Evolutionary conservation across 2,329 filamentous ascomycete species (phyloP), one percentile per base, ranked within the genome.

Genomic region (Metarhizium brunneum): DNA sequence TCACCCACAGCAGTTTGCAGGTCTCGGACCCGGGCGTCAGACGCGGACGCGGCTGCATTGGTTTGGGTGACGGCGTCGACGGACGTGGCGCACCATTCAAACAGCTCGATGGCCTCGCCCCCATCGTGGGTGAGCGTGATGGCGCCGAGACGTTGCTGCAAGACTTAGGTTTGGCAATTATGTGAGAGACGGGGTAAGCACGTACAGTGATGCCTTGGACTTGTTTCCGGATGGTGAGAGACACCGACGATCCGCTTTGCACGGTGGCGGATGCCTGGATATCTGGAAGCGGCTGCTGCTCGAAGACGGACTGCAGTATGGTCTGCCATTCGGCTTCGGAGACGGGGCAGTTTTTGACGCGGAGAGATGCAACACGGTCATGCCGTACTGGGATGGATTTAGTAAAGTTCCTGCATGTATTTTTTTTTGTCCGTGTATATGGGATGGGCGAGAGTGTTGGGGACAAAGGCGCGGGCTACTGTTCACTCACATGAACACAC

Each of bases 21-120:
- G 30, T 75, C 72, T 16, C 67, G 61, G 54, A 70, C 68, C 63
- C 73, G 71, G 53, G 68, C 69, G 55, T 71, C 75, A 54, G 76
- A 69, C 13, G 70, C 63, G 2, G 66, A 70, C 13, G 80, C 67
- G 16, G 76, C 71, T 47, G 73, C 66, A 50, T 75, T 72, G 40
- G 77, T 75, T 32, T 70, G 69, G 20, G 68, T 65, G 50, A 79
- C 73, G 18, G 76, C 72, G 55, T 78, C 71, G 10, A 81, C 76
- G 5, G 84, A 81, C 20, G 75, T 72, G 47, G 78, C 79, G 57
- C 85, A 87, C 88, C 88, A 92, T 55, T 87, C 82, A 58, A 87
- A 86, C 4, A 85, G 72, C 54, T 83, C 79, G 58, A 89, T 78
- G 58, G 80, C 79, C 57, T 83, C 79, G 47, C 81, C 77, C 38